These are phyloP conservation scores for Glarea lozoyensis DNA, from an alignment of 495 filamentous ascomycete genomes.

Conservation along the genomic window DNA sequence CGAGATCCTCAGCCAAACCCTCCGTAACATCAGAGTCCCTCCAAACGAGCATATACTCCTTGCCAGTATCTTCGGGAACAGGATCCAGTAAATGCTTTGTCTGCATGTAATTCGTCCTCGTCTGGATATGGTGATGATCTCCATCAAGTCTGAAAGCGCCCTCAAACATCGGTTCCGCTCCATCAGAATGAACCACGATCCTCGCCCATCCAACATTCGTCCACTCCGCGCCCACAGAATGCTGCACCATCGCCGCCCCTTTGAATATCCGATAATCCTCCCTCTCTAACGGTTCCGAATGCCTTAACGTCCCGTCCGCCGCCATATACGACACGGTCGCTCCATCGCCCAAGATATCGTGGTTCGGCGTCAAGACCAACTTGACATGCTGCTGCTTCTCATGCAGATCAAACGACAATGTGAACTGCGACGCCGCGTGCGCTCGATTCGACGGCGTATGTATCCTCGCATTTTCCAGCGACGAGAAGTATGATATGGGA, in stretches of 20 bases:
- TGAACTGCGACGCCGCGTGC: slow-evolving; percentile 70
- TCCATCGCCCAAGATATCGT: slow-evolving; percentile 75
- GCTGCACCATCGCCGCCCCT: slow-evolving; percentile 64
- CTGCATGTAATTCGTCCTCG: slow-evolving; percentile 61
- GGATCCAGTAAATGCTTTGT: slow-evolving; percentile 71
- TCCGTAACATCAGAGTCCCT: slow-evolving; percentile 74
- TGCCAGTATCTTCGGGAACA: slow-evolving; percentile 43
- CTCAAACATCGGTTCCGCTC: slow-evolving; percentile 72
- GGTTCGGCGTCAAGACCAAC: slow-evolving; percentile 79
- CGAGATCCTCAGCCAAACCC: slow-evolving; percentile 13
- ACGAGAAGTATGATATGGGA: slow-evolving; percentile 64
- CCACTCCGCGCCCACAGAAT: slow-evolving; percentile 55
- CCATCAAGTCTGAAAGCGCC: slow-evolving; percentile 75
- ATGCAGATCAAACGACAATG: slow-evolving; percentile 70
- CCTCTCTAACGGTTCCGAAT: slow-evolving; percentile 57
- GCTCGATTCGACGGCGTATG: slow-evolving; percentile 72
- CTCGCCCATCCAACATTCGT: slow-evolving; percentile 78
- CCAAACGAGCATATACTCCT: slow-evolving; percentile 85
- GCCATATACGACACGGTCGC: slow-evolving; percentile 65
- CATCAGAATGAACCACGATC: slow-evolving; percentile 68
- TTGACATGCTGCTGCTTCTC: slow-evolving; percentile 59
- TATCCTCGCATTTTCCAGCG: slow-evolving; percentile 66
- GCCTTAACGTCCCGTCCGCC: slow-evolving; percentile 53
- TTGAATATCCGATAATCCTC: slow-evolving; percentile 74
- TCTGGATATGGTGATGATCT: slow-evolving; percentile 83